Evolutionary conservation across 1,284 basidiomycete genomes (phyloP).

Genomic region (Cutaneotrichosporon cavernicola): DNA sequence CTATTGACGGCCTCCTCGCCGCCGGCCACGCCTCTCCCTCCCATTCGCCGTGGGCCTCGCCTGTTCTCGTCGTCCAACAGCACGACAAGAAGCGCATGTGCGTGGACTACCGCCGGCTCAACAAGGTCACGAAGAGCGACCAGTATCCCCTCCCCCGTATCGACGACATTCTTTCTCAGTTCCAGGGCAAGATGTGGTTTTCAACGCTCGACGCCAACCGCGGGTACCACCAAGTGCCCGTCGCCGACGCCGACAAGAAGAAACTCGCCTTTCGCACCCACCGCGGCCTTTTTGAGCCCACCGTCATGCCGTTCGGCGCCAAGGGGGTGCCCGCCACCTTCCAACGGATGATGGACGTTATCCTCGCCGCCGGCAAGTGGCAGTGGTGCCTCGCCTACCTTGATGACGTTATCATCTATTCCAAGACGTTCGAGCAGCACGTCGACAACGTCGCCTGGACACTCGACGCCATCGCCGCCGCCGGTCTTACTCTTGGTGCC

Average conservation of each 20-base stretch:
- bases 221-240: neutral
- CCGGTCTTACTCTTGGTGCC: neutral
- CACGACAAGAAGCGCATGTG: neutral
- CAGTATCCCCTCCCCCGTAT: slow-evolving; percentile 6
- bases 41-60: neutral
- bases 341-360: neutral
- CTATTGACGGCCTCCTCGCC: too few species aligned
- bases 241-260: neutral
- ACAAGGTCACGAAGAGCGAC: neutral
- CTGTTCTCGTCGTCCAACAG: neutral
- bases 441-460: neutral
- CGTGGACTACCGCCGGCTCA: slow-evolving; percentile 4
- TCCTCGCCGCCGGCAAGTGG: neutral
- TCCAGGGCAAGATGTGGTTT: slow-evolving; percentile 2
- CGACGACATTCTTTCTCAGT: neutral
- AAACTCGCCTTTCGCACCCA: slow-evolving; percentile 2
- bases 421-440: neutral
- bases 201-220: neutral
- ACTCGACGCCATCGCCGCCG: neutral
- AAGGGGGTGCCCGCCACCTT: neutral
- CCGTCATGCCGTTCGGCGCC: neutral
- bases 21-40: neutral
- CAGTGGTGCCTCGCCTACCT: neutral
- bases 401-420: neutral
- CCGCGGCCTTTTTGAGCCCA: neutral